A percentile compares a stretch with the other conserved stretches of the same genome.
phyloP scores from a whole-genome alignment of 768 basidiomycete genomes.

The Crassisporium funariophilum region DNA sequence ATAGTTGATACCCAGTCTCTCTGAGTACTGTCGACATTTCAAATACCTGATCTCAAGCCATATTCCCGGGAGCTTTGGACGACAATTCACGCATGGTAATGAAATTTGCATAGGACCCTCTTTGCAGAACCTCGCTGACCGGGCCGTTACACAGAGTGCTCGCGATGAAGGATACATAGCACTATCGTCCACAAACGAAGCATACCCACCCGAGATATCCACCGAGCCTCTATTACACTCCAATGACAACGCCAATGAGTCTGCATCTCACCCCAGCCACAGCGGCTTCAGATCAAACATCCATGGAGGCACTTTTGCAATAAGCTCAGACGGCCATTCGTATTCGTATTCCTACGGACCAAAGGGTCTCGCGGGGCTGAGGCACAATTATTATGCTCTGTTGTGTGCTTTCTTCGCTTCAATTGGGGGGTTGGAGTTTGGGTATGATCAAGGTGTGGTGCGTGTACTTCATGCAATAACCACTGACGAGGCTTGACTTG shows the following conservation, averaged over 20 bases:
- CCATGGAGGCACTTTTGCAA: conserved; percentile 34
- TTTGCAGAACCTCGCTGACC: neutral
- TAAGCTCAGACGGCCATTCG: conserved; percentile 36
- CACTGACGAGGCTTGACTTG: neutral
- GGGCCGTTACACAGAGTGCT: conserved; percentile 10
- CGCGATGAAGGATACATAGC: conserved; percentile 21
- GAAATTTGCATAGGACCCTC: neutral
- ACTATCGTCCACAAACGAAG: conserved; percentile 14
- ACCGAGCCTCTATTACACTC: conserved; percentile 4
- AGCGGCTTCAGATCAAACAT: conserved; percentile 17
- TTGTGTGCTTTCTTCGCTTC: conserved; percentile 75
- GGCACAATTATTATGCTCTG: conserved; percentile 64
- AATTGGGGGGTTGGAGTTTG: conserved; percentile 77
- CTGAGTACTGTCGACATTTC: neutral
- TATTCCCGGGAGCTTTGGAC: neutral
- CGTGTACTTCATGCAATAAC: conserved; percentile 7
- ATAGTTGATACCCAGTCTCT: no score
- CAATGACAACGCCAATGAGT: neutral
- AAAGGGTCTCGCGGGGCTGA: conserved; percentile 62
- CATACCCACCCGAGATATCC: conserved; percentile 14
- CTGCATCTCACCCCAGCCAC: neutral
- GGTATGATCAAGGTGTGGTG: conserved; percentile 82
- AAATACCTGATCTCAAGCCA: neutral
- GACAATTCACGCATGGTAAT: neutral
- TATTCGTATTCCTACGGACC: conserved; percentile 79